A percentile compares a stretch with the other conserved stretches of the same genome.
These are phyloP conservation scores for Chaetomium olivaceum DNA, from an alignment of 2,329 filamentous ascomycete genomes.

Conservation along the genomic window DNA sequence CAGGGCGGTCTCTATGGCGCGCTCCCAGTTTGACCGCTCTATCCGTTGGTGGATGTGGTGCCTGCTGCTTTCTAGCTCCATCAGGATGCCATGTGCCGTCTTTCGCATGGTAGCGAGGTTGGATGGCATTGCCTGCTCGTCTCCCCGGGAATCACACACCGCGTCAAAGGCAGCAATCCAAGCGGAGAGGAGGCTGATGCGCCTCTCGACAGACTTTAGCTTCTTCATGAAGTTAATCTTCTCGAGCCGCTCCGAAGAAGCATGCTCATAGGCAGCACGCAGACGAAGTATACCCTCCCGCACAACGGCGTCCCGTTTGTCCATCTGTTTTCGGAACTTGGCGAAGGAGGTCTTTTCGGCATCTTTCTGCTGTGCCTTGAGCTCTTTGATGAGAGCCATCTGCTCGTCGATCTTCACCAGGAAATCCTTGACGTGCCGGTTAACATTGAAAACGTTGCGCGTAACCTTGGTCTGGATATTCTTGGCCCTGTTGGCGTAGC, in stretches of 20 bases:
- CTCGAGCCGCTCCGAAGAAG: slow-evolving; percentile 73
- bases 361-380: slow-evolving; percentile 90
- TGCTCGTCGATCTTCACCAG: slow-evolving; percentile 99
- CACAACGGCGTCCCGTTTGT: slow-evolving; percentile 75
- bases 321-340: slow-evolving; percentile 88
- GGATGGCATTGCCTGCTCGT: slow-evolving; percentile 66
- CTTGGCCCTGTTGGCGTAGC: slow-evolving; percentile 96
- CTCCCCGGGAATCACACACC: slow-evolving; percentile 71
- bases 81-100: slow-evolving; percentile 81
- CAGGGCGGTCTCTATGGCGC: slow-evolving; percentile 81
- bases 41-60: slow-evolving; percentile 88
- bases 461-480: slow-evolving; percentile 99
- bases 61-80: slow-evolving; percentile 85
- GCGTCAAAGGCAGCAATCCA: slow-evolving; percentile 93
- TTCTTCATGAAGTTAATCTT: slow-evolving; percentile 79
- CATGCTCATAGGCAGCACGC: slow-evolving; percentile 80
- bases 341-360: slow-evolving; percentile 77
- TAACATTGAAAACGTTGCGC: slow-evolving; percentile 98
- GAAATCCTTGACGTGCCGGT: slow-evolving; percentile 98
- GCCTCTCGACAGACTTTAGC: slow-evolving; percentile 76
- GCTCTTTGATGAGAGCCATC: slow-evolving; percentile 92
- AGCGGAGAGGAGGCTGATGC: slow-evolving; percentile 80
- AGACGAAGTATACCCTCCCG: slow-evolving; percentile 80
- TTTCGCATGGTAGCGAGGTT: slow-evolving; percentile 77
- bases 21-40: slow-evolving; percentile 81